Conservation (phyloP, 2,329 filamentous ascomycete species). For the Pseudonectria foliicola region DNA sequence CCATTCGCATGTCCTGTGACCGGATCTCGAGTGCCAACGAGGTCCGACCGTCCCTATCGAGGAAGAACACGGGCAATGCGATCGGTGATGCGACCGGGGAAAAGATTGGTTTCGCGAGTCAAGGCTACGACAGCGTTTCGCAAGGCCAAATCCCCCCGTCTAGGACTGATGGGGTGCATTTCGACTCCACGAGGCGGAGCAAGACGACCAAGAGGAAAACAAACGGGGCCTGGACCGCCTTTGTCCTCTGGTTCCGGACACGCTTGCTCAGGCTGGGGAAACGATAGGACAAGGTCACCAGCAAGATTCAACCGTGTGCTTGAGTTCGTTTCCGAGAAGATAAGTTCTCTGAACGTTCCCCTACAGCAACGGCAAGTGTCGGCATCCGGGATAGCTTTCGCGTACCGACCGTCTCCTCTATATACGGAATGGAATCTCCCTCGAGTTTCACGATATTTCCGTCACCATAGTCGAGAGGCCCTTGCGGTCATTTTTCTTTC, state of each 20-base stretch:
- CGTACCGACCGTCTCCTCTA: neutral
- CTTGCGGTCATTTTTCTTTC: neutral
- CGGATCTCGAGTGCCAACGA: constrained; percentile 25
- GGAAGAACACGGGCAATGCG: constrained; percentile 19
- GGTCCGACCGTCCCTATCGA: constrained; percentile 22
- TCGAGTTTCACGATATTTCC: too few species aligned
- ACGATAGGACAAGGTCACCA: constrained; percentile 26
- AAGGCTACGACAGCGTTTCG: constrained; percentile 39
- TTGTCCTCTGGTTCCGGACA: constrained; percentile 59
- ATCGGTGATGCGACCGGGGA: constrained; percentile 26
- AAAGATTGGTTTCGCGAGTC: constrained; percentile 38
- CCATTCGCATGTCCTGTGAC: constrained; percentile 27
- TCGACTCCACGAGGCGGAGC: constrained; percentile 35
- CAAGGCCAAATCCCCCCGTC: constrained; percentile 19
- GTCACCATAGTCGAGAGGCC: too few species aligned
- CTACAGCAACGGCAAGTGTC: too few species aligned
- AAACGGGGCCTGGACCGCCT: constrained; percentile 54
- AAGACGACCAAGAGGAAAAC: constrained; percentile 52
- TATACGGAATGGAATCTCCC: too few species aligned
- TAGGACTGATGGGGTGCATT: constrained; percentile 36
- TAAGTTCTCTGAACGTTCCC: too few species aligned
- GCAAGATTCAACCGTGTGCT: constrained; percentile 8
- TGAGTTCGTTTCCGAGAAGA: too few species aligned
- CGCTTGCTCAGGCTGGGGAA: constrained; percentile 34
- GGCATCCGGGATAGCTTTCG: too few species aligned